Conservation (phyloP, 345 rosid species). For the Eucalyptus lansdowneana region DNA sequence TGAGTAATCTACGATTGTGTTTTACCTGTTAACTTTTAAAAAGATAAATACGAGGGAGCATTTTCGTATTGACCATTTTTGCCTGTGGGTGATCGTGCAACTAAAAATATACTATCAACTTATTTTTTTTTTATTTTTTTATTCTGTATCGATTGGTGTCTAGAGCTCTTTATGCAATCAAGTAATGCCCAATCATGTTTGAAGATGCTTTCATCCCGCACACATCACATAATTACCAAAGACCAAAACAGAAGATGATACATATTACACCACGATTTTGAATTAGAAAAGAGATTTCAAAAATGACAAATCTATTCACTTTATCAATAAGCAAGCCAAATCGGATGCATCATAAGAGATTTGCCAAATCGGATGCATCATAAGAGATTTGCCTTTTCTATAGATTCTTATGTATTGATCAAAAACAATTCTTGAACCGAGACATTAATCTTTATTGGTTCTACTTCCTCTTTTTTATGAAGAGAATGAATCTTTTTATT, state of each 20-base stretch:
- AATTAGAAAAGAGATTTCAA: too few relatives aligned
- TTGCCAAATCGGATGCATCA: too few relatives aligned
- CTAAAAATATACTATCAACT: not conserved
- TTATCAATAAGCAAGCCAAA: too few relatives aligned
- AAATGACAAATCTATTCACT: too few relatives aligned
- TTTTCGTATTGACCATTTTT: not conserved
- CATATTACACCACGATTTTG: accelerated
- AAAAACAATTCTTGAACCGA: too few relatives aligned
- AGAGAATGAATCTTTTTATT: too few relatives aligned
- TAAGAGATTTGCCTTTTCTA: too few relatives aligned
- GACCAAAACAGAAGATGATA: too few relatives aligned
- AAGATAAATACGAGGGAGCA: not conserved
- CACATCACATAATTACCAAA: not conserved
- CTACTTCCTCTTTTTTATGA: too few relatives aligned
- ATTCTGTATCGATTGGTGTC: not conserved
- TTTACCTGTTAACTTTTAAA: not conserved
- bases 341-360: too few relatives aligned
- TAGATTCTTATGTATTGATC: too few relatives aligned
- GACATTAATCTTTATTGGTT: accelerated
- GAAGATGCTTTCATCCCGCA: not conserved
- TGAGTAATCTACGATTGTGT: not conserved
- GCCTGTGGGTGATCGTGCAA: not conserved
- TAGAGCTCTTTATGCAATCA: not conserved
- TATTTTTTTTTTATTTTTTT: not conserved
- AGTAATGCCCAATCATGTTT: not conserved